Percentiles rank a stretch among this genome's conserved stretches.
These are phyloP conservation scores for Meyerozyma guilliermondii DNA, from an alignment of 1,139 yeast genomes.

Conservation along the genomic window DNA sequence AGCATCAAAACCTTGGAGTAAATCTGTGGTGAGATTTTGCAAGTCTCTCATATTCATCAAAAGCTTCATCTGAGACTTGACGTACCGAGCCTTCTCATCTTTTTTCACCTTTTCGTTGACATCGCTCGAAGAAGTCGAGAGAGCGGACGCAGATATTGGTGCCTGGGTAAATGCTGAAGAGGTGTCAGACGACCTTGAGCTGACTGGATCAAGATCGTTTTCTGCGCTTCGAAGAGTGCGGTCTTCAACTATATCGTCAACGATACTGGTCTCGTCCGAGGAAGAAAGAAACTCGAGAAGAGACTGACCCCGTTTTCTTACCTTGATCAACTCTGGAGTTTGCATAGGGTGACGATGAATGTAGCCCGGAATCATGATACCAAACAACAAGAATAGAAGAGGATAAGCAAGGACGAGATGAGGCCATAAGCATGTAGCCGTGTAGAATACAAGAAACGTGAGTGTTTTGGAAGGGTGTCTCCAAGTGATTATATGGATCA, in stretches of 20 bases:
- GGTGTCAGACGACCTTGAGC: slow-evolving; percentile 19
- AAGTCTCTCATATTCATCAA: slow-evolving; percentile 55
- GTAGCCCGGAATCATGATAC: slow-evolving; percentile 69
- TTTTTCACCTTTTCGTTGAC: slow-evolving; percentile 12
- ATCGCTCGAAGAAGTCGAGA: slow-evolving; percentile 1
- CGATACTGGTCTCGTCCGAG: slow-evolving; percentile 35
- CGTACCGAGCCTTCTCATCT: slow-evolving; percentile 15
- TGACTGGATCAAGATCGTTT: slow-evolving; percentile 8
- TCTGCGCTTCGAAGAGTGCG: slow-evolving; percentile 5
- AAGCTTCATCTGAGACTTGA: slow-evolving; percentile 38
- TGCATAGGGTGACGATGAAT: slow-evolving; percentile 63
- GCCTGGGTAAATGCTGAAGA: slow-evolving; percentile 9
- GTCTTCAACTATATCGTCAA: slow-evolving; percentile 26
- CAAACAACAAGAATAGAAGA: slow-evolving; percentile 47
- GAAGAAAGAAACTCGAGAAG: slow-evolving; percentile 45
- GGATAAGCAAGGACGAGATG: slow-evolving; percentile 65
- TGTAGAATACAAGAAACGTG: slow-evolving; percentile 45
- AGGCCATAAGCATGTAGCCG: slow-evolving; percentile 65
- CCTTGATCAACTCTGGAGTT: slow-evolving; percentile 35
- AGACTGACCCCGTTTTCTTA: slow-evolving; percentile 52
- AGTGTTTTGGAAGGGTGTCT: slow-evolving; percentile 55
- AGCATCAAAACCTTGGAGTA: slow-evolving; percentile 47
- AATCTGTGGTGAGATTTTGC: slow-evolving; percentile 56
- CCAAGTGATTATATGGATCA: slow-evolving; percentile 58
- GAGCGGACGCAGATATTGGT: slow-evolving; percentile 3